phyloP scores from a whole-genome alignment of 805 yeast species.

The Teunomyces panamensis region DNA sequence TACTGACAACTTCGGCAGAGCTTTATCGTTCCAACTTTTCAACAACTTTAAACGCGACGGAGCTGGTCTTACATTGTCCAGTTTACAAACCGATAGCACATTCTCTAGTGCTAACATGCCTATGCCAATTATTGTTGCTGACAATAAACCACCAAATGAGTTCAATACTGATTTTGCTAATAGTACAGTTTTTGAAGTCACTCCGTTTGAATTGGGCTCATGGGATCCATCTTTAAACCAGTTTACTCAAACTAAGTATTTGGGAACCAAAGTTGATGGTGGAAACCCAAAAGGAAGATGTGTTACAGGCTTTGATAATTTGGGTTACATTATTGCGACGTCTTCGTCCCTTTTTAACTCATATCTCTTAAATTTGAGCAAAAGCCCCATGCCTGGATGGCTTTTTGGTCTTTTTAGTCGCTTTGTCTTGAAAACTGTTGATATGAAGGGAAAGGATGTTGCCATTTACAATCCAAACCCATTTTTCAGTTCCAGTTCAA shows the following conservation, averaged over 20 bases:
- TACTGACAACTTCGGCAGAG: conserved; percentile 42
- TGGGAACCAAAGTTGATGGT: conserved; percentile 62
- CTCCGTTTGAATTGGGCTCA: conserved; percentile 60
- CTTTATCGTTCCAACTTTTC: conserved; percentile 32
- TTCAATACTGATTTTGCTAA: conserved; percentile 26
- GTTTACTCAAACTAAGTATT: conserved; percentile 63
- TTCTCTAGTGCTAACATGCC: conserved; percentile 36
- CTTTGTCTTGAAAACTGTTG: conserved; percentile 3
- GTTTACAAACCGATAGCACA: conserved; percentile 14
- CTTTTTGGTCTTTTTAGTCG: not conserved
- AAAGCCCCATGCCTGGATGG: not conserved
- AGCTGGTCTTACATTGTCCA: conserved; percentile 16
- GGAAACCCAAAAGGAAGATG: conserved; percentile 59
- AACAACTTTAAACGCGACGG: conserved; percentile 20
- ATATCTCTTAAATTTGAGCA: conserved; percentile 53
- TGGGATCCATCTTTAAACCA: conserved; percentile 77
- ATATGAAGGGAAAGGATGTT: conserved; percentile 45
- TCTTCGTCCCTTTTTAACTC: conserved; percentile 80
- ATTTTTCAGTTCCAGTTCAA: conserved; percentile 28
- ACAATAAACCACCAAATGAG: conserved; percentile 35
- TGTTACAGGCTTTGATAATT: conserved; percentile 70
- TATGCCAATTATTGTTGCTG: conserved; percentile 37
- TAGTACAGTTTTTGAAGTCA: conserved; percentile 39
- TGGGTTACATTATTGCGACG: conserved; percentile 79
- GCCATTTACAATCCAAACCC: conserved; percentile 77